Evolutionary conservation across 2,329 filamentous ascomycete genomes (phyloP), one percentile per base, ranked within the genome.

Genomic region (Tolypocladium cylindrosporum): DNA sequence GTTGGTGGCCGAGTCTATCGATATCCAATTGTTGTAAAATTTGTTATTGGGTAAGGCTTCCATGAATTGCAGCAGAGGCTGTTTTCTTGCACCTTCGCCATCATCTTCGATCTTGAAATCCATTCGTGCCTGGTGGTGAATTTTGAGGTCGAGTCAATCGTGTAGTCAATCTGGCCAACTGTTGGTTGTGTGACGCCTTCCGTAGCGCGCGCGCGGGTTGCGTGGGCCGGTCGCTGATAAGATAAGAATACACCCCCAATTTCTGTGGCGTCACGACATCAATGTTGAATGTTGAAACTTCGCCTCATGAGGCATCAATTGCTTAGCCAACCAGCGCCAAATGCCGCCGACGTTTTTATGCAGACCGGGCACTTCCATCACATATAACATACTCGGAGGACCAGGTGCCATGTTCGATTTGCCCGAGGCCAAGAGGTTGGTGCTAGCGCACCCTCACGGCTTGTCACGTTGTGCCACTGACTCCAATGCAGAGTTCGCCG

Each of bases 401-500:
- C 3, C 27, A 13, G 14, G 31, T 48, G 58, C 36, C 57, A 71
- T 72, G 69, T 69, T 71, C 55, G 64, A 66, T 34, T 43, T 69
- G 13, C 66, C 66, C 7, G 61, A 66, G 40, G 70, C 69, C 40
- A 72, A 72, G 58, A 68, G 70, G 70, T 71, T 54, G 42, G 61
- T 34, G 11, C 5, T 10, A 8, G 31, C 31, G 27, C 7, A 51
- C 13, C 19, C 16, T 6, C 14, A n/a, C 31, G 48, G 10, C n/a
- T 8, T 55, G 9, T 21, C 42, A 24, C 31, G 36, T 27, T 14
- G 34, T n/a, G 34, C 4, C 9, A 36, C 58, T 60, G 56, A 57
- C 55, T 53, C 24, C 14, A 27, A 10, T 19, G 11, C 57, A 83
- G 83, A 61, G 78, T 86, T 57, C 77, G 82, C 37, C 76, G 83